phyloP scores from a whole-genome alignment of 2,329 filamentous ascomycete genomes.

The Alternaria novae-zelandiae region DNA sequence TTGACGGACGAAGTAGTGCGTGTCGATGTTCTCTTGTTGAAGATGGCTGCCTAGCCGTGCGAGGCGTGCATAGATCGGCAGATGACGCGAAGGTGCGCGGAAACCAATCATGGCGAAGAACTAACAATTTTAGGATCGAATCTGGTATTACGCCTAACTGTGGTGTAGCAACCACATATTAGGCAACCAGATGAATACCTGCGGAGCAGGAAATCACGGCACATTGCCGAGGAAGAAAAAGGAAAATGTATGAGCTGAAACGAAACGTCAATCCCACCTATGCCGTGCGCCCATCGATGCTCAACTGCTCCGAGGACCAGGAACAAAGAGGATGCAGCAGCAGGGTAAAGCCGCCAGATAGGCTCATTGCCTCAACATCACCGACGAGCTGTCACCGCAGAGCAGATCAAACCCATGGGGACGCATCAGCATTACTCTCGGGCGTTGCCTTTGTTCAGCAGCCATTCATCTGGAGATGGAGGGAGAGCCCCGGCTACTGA shows the following conservation, averaged over 20 bases:
- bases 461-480: slow-evolving; percentile 34
- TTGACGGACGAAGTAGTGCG: neutral
- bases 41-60: slow-evolving; percentile 14
- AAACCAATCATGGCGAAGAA: neutral
- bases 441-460: slow-evolving; percentile 47
- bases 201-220: neutral
- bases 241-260: slow-evolving; percentile 41
- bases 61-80: slow-evolving; percentile 9
- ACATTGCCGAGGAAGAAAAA: neutral
- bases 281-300: slow-evolving; percentile 31
- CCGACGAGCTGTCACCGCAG: slow-evolving; percentile 15
- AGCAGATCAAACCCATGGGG: slow-evolving; percentile 14
- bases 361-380: slow-evolving; percentile 27
- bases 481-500: slow-evolving; percentile 31
- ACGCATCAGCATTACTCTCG: slow-evolving; percentile 32
- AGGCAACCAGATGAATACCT: neutral
- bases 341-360: slow-evolving; percentile 42
- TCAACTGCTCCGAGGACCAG: slow-evolving; percentile 20
- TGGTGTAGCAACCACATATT: neutral
- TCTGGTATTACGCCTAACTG: neutral
- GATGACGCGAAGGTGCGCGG: slow-evolving; percentile 7
- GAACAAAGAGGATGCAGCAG: slow-evolving; percentile 29
- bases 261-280: slow-evolving; percentile 41
- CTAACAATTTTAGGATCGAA: neutral
- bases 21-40: neutral